Evolutionary conservation across 2,329 filamentous ascomycete genomes (phyloP).

Genomic region (Diaporthe ilicicola): DNA sequence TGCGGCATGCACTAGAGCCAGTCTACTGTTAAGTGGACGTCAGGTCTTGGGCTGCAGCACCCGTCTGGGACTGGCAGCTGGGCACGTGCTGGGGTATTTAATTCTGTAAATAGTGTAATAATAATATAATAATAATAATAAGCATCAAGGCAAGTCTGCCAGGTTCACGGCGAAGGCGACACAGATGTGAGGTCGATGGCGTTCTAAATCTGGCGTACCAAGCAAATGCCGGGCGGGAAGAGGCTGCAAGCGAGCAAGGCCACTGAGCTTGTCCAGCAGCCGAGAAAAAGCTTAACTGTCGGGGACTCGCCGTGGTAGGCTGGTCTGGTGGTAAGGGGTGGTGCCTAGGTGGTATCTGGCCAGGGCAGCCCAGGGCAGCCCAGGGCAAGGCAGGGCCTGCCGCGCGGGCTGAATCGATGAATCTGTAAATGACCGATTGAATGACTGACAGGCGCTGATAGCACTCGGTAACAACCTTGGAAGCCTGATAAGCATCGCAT

Average conservation of each 20-base stretch:
- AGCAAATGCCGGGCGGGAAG: not conserved
- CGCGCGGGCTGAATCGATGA: not conserved
- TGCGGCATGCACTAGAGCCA: conserved; percentile 1
- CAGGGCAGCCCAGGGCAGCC: not conserved
- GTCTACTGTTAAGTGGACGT: conserved; percentile 1
- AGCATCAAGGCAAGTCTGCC: too few relatives aligned
- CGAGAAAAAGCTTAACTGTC: conserved; percentile 19
- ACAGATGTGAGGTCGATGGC: not conserved
- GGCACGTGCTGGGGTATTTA: not conserved
- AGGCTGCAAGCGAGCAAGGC: not conserved
- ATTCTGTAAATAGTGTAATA: too few relatives aligned
- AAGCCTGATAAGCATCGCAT: conserved; percentile 1
- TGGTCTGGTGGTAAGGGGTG: too few relatives aligned
- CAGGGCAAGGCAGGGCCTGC: not conserved
- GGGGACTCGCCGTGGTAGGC: not conserved
- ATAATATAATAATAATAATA: too few relatives aligned
- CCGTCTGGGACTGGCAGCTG: conserved; percentile 11
- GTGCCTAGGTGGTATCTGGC: not conserved
- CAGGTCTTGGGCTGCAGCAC: conserved; percentile 1
- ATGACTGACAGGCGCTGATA: not conserved
- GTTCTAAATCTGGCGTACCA: not conserved
- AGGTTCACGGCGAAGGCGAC: not conserved
- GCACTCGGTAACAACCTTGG: too few relatives aligned
- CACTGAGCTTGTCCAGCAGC: not conserved
- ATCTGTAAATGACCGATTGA: conserved; percentile 25